Evolutionary conservation across 164 flowering plant genomes (phyloP).

Genomic region (Akebia trifoliata): DNA sequence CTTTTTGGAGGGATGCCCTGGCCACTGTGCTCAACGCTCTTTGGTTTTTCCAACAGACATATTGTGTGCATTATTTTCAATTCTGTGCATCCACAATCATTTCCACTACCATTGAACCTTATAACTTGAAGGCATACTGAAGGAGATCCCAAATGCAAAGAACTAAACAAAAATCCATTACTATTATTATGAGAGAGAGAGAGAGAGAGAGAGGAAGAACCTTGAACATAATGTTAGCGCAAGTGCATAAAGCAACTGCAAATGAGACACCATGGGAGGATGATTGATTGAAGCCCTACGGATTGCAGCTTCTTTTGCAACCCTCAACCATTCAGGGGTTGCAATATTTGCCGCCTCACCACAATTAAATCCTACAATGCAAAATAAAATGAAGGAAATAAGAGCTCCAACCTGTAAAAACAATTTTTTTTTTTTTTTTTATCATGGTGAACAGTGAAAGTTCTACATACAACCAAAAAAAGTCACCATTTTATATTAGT

Average conservation of each 20-base stretch:
- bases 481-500: neutral
- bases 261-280: conserved; percentile 95
- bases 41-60: too few relatives aligned
- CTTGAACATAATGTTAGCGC: conserved; percentile 67
- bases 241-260: conserved; percentile 85
- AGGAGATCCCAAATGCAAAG: too few relatives aligned
- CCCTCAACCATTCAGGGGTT: conserved; percentile 89
- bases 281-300: conserved; percentile 90
- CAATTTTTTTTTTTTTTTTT: neutral
- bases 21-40: too few relatives aligned
- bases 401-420: neutral
- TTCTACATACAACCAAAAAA: neutral
- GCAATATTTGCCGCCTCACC: conserved; percentile 98
- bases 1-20: too few relatives aligned
- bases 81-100: too few relatives aligned
- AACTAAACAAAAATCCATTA: too few relatives aligned
- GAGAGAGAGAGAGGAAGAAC: conserved; percentile 40
- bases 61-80: too few relatives aligned
- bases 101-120: neutral
- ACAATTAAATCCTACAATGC: conserved; percentile 68
- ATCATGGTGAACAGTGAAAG: neutral
- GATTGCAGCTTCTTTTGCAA: conserved; percentile 92
- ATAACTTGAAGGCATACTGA: too few relatives aligned
- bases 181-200: neutral
- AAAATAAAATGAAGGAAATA: conserved; percentile 9